Evolutionary conservation across 805 yeast genomes (phyloP).

Genomic region (Geotrichum ghanense): DNA sequence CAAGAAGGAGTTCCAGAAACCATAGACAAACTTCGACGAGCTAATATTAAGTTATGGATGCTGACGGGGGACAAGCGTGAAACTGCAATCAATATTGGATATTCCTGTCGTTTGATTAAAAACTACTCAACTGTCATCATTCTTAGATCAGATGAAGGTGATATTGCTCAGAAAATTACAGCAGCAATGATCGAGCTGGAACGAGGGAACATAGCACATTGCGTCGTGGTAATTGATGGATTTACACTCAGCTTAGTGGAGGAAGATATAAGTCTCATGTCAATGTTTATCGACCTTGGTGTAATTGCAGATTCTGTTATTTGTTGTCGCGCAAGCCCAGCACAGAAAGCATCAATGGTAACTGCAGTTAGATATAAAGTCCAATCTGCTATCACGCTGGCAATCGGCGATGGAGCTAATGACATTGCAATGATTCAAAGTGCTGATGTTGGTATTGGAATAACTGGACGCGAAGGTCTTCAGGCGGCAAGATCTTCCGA

Average conservation of each 20-base stretch:
- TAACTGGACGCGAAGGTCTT: constrained; percentile 92
- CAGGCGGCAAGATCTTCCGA: constrained; percentile 96
- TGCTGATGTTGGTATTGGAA: constrained; percentile 96
- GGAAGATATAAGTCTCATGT: constrained; percentile 55
- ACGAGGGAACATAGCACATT: constrained; percentile 74
- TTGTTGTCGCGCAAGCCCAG: constrained; percentile 93
- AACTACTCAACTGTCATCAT: constrained; percentile 84
- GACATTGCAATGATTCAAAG: constrained; percentile 99
- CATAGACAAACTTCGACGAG: constrained; percentile 80
- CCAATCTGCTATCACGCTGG: constrained; percentile 68
- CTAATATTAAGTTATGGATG: constrained; percentile 97
- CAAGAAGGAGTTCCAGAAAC: constrained; percentile 97
- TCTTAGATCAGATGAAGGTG: constrained; percentile 40
- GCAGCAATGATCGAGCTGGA: constrained; percentile 67
- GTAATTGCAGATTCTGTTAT: constrained; percentile 82
- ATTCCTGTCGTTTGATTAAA: constrained; percentile 83
- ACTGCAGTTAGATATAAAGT: constrained; percentile 61
- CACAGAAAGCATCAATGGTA: constrained; percentile 91
- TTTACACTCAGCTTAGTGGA: constrained; percentile 67
- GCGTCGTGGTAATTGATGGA: constrained; percentile 95
- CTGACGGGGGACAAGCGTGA: constrained; percentile 96
- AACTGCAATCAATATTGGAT: constrained; percentile 95
- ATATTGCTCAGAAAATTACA: constrained; percentile 53
- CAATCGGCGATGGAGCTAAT: constrained; percentile 98
- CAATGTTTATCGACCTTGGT: constrained; percentile 74